phyloP scores from a whole-genome alignment of 2,329 filamentous ascomycete genomes.

The Cladosporium sp. region DNA sequence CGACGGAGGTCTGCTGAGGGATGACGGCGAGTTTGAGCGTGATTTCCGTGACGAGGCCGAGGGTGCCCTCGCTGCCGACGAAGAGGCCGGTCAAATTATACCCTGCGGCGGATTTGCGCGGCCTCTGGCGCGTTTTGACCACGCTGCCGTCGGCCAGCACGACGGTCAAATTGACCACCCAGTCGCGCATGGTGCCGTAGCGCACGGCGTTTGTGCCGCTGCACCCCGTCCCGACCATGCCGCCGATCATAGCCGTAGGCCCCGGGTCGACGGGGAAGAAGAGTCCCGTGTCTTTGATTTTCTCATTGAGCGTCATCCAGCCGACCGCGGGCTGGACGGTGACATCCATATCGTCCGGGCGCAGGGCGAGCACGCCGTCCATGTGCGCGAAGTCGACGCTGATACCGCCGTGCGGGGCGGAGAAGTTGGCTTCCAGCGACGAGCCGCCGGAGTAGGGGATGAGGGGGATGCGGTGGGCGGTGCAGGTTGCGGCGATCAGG shows the following conservation, averaged over 20 bases:
- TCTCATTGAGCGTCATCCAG: constrained; percentile 86
- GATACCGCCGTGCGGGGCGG: constrained; percentile 79
- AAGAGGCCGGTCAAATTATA: constrained; percentile 81
- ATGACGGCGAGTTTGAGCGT: constrained; percentile 76
- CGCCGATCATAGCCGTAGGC: constrained; percentile 69
- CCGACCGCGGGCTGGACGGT: constrained; percentile 86
- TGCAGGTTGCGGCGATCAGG: constrained; percentile 64
- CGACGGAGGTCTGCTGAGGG: constrained; percentile 71
- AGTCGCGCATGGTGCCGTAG: constrained; percentile 85
- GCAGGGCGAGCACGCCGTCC: constrained; percentile 74
- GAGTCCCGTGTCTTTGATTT: constrained; percentile 67
- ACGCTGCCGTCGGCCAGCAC: constrained; percentile 74
- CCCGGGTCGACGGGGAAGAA: constrained; percentile 92
- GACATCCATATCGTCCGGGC: constrained; percentile 86
- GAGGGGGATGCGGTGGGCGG: constrained; percentile 76
- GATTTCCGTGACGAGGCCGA: constrained; percentile 77
- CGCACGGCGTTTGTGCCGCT: constrained; percentile 65
- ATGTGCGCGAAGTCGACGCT: constrained; percentile 87
- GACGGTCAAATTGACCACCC: constrained; percentile 78
- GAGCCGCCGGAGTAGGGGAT: constrained; percentile 81
- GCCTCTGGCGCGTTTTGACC: constrained; percentile 74
- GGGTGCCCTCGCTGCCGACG: constrained; percentile 75
- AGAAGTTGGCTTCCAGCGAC: constrained; percentile 86
- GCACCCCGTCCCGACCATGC: constrained; percentile 75
- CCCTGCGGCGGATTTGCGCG: constrained; percentile 72